phyloP scores from a whole-genome alignment of 805 yeast species.

The Pichia thaimueangensis region DNA sequence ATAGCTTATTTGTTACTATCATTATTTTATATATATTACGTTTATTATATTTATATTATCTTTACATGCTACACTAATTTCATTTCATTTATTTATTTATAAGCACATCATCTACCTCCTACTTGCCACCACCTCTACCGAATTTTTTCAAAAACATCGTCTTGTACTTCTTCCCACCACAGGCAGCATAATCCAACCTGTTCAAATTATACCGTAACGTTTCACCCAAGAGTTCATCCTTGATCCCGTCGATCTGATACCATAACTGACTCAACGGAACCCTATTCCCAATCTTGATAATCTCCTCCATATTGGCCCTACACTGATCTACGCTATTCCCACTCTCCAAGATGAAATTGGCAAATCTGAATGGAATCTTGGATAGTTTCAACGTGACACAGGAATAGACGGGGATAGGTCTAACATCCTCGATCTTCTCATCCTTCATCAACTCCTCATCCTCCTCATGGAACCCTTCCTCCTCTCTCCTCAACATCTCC shows the following conservation, averaged over 20 bases:
- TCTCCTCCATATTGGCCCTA: conserved; percentile 51
- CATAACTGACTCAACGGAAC: conserved; percentile 61
- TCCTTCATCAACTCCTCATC: conserved; percentile 17
- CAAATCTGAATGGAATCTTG: conserved; percentile 59
- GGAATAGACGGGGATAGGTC: conserved; percentile 44
- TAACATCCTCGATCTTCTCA: conserved; percentile 33
- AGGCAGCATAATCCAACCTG: conserved; percentile 30
- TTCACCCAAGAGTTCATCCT: conserved; percentile 64
- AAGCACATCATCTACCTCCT: too few relatives aligned
- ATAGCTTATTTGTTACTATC: not conserved
- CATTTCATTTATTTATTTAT: too few relatives aligned
- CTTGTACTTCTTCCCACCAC: conserved; percentile 26
- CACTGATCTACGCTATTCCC: conserved; percentile 53
- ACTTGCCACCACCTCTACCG: conserved; percentile 8
- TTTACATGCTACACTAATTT: too few relatives aligned
- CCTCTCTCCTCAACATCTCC: conserved; percentile 13
- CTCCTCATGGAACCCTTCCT: conserved; percentile 17
- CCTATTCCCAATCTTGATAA: conserved; percentile 54
- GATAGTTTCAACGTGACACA: conserved; percentile 60
- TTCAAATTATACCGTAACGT: conserved; percentile 50
- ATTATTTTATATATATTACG: not conserved
- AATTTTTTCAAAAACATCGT: conserved; percentile 4
- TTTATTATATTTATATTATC: too few relatives aligned
- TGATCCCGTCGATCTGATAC: conserved; percentile 76
- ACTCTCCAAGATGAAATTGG: conserved; percentile 61